Conservation (phyloP, 306 rosid genomes). For the Cicer pinnatifidum region DNA sequence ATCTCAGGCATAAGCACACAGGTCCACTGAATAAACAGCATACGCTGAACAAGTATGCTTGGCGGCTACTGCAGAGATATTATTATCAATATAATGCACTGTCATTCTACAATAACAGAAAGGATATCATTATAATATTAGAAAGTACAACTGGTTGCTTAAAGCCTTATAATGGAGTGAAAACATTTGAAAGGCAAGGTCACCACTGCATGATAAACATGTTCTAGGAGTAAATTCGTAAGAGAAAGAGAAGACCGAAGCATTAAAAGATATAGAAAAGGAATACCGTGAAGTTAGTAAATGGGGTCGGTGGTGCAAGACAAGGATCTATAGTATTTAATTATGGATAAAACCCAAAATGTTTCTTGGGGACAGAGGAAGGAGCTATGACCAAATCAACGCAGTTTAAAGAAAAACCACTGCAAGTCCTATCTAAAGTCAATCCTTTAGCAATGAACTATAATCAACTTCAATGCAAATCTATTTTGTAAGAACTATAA, state of each 20-base stretch:
- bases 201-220: conserved; percentile 26
- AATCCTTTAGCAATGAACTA: conserved; percentile 27
- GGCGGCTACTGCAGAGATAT: conserved; percentile 21
- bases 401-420: conserved; percentile 5
- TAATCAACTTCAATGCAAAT: conserved; percentile 25
- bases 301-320: conserved; percentile 5
- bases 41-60: conserved; percentile 21
- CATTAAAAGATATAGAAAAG: conserved; percentile 19
- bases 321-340: conserved; percentile 26
- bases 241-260: conserved; percentile 31
- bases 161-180: conserved; percentile 13
- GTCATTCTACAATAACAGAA: conserved; percentile 33
- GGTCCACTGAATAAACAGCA: conserved; percentile 21
- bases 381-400: neutral
- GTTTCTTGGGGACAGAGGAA: neutral
- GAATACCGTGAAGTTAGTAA: conserved; percentile 8
- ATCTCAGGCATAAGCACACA: conserved; percentile 33
- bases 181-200: conserved; percentile 27
- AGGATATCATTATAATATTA: conserved; percentile 1
- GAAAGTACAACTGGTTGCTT: conserved; percentile 23
- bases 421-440: neutral
- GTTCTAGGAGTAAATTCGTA: conserved; percentile 28
- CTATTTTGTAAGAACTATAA: neutral
- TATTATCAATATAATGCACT: conserved; percentile 2
- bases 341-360: conserved; percentile 3